Percentiles rank a stretch among this genome's conserved stretches.
These are phyloP conservation scores for Lepraria neglecta DNA, from an alignment of 495 filamentous ascomycete species.

Conservation along the genomic window DNA sequence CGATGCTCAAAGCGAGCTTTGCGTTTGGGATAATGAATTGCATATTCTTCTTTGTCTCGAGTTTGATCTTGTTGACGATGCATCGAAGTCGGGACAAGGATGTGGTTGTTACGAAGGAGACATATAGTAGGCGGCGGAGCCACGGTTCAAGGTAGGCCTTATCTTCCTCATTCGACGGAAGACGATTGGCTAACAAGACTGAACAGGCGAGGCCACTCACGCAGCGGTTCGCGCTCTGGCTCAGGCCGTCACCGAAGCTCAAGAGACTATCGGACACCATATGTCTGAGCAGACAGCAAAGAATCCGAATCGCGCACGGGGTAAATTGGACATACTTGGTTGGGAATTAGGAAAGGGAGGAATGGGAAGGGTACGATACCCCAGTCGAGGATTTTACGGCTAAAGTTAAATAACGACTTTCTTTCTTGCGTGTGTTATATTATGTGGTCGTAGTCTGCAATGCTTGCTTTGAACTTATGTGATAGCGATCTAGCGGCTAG, in stretches of 20 bases:
- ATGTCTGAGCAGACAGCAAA: conserved; percentile 21
- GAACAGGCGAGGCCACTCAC: conserved; percentile 29
- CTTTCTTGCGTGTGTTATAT: conserved; percentile 13
- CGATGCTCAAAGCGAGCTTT: conserved; percentile 82
- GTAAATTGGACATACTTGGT: not conserved
- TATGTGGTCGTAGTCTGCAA: not conserved
- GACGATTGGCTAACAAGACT: not conserved
- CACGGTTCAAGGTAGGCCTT: conserved; percentile 32
- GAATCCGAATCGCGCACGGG: not conserved
- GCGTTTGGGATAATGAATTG: conserved; percentile 84
- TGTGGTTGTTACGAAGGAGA: conserved; percentile 41
- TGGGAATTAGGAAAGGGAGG: not conserved
- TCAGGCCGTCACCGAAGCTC: conserved; percentile 27
- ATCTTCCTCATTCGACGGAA: not conserved
- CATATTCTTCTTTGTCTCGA: conserved; percentile 74
- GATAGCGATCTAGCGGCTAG: conserved; percentile 19
- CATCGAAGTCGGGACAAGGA: conserved; percentile 40
- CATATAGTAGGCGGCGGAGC: conserved; percentile 37
- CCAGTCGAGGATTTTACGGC: not conserved
- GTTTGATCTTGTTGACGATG: conserved; percentile 52
- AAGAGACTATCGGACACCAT: conserved; percentile 27
- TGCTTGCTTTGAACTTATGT: not conserved
- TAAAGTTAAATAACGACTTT: not conserved
- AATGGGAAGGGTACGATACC: not conserved
- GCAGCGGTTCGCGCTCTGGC: conserved; percentile 24